These are phyloP conservation scores for Plasmopara viticola DNA, from an alignment of 352 stramenopile genomes.

Conservation along the genomic window DNA sequence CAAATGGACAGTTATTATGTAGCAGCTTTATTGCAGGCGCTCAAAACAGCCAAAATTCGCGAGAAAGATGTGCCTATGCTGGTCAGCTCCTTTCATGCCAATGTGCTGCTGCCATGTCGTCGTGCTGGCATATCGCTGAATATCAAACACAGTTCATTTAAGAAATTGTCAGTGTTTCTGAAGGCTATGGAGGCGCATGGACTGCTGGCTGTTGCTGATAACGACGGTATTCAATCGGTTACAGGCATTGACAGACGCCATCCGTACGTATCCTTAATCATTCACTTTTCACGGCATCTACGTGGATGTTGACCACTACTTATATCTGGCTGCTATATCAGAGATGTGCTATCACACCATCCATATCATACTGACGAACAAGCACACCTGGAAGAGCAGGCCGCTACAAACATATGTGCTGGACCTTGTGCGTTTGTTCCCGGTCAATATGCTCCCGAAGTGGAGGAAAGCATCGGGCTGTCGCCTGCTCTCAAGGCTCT, in stretches of 20 bases:
- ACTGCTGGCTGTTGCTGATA: constrained; percentile 51
- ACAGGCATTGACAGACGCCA: constrained; percentile 54
- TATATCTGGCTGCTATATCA: constrained; percentile 8
- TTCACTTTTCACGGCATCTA: not conserved
- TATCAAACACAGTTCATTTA: constrained; percentile 75
- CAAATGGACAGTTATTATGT: constrained; percentile 77
- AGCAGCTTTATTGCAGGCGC: constrained; percentile 51
- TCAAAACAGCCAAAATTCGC: constrained; percentile 45
- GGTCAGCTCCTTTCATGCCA: constrained; percentile 67
- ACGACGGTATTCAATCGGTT: constrained; percentile 77
- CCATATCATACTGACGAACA: constrained; percentile 53
- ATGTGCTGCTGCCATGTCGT: constrained; percentile 55
- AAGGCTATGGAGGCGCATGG: constrained; percentile 53
- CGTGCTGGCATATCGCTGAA: constrained; percentile 49
- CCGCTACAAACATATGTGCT: constrained; percentile 29
- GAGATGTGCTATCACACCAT: constrained; percentile 51
- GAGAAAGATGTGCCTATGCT: constrained; percentile 79
- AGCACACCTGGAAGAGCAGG: constrained; percentile 39
- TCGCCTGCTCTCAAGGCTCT: constrained; percentile 51
- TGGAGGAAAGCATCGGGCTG: constrained; percentile 62
- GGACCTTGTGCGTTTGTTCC: constrained; percentile 40
- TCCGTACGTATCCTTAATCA: constrained; percentile 42
- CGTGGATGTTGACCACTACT: not conserved
- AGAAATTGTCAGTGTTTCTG: constrained; percentile 75
- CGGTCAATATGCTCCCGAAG: constrained; percentile 53